Evolutionary conservation across 2,329 filamentous ascomycete species (phyloP).

Genomic region (Alternaria solani): DNA sequence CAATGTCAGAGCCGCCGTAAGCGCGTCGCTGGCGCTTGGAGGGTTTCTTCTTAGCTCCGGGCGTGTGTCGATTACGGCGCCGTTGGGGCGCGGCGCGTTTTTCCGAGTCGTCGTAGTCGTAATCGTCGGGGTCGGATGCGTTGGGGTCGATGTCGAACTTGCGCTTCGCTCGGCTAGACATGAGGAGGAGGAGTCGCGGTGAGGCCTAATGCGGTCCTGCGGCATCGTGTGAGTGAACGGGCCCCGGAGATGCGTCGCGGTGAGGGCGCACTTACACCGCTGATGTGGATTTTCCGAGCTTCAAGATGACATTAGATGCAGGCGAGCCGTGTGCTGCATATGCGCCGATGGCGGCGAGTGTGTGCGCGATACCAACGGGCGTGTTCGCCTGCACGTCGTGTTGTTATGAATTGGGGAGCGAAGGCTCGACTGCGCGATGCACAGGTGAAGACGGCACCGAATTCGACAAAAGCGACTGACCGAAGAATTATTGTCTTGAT

Average conservation of each 20-base stretch:
- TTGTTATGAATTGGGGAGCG: conserved; percentile 31
- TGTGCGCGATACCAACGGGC: conserved; percentile 30
- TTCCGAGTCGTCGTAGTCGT: conserved; percentile 48
- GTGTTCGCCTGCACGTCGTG: conserved; percentile 28
- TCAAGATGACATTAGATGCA: conserved; percentile 38
- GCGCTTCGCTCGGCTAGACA: conserved; percentile 52
- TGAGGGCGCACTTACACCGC: conserved; percentile 37
- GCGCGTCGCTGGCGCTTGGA: conserved; percentile 46
- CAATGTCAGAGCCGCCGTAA: conserved; percentile 48
- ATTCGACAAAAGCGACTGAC: conserved; percentile 12
- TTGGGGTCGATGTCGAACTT: conserved; percentile 52
- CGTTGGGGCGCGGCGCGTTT: conserved; percentile 40
- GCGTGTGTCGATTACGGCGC: conserved; percentile 39
- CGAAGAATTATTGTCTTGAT: conserved; percentile 20
- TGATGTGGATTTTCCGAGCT: conserved; percentile 16
- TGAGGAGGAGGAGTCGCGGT: conserved; percentile 36
- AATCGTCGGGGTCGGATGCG: conserved; percentile 51
- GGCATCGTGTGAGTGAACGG: conserved; percentile 30
- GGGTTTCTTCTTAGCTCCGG: conserved; percentile 39
- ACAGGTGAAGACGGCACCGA: conserved; percentile 13
- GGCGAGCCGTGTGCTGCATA: conserved; percentile 26
- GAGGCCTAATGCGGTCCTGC: conserved; percentile 30
- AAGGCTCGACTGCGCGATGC: conserved; percentile 27
- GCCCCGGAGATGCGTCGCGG: conserved; percentile 15
- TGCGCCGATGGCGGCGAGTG: conserved; percentile 26